Conservation (phyloP, 805 yeast genomes). For the Metschnikowia lunata region DNA sequence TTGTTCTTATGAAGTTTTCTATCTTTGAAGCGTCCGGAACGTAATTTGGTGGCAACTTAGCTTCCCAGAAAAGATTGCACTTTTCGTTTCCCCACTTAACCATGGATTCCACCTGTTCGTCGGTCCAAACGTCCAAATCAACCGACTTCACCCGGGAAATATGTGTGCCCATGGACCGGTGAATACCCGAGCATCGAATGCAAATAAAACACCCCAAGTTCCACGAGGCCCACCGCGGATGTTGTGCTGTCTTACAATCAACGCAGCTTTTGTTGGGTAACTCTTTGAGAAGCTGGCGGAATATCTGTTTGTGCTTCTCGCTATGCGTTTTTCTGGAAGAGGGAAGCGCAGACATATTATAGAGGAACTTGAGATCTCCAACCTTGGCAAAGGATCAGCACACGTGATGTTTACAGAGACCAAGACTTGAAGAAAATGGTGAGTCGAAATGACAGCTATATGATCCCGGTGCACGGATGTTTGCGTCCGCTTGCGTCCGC, state of each 20-base stretch:
- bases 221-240: conserved; percentile 99
- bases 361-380: too few relatives aligned
- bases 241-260: conserved; percentile 84
- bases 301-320: conserved; percentile 61
- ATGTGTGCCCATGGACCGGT: conserved; percentile 93
- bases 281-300: conserved; percentile 72
- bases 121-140: conserved; percentile 95
- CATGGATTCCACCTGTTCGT: conserved; percentile 80
- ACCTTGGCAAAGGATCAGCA: too few relatives aligned
- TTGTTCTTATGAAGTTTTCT: conserved; percentile 85
- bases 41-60: conserved; percentile 62
- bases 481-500: neutral
- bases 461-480: neutral
- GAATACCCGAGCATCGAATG: conserved; percentile 94
- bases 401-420: neutral
- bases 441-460: neutral
- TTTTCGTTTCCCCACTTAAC: conserved; percentile 79
- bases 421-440: neutral
- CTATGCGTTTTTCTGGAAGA: conserved; percentile 43
- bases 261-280: conserved; percentile 77
- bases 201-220: conserved; percentile 89
- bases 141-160: conserved; percentile 89
- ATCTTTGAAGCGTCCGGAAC: conserved; percentile 80
- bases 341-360: conserved; percentile 30
- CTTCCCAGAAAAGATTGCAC: conserved; percentile 85